Percentiles rank a stretch among this genome's conserved stretches.
These are phyloP conservation scores for Fusarium euwallaceae DNA, from an alignment of 2,329 filamentous ascomycete species.

Conservation along the genomic window DNA sequence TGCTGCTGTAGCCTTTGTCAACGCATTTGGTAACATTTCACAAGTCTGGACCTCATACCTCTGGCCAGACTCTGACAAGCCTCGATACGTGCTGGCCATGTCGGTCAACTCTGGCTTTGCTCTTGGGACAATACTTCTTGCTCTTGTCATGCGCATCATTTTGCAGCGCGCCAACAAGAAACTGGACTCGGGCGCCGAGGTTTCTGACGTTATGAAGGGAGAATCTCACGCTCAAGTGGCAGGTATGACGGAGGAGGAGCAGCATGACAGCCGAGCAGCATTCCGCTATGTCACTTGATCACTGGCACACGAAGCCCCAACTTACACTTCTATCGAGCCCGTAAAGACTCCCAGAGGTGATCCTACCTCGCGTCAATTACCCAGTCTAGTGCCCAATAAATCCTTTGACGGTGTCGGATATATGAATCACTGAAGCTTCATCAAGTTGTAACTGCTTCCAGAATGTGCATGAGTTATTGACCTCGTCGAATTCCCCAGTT, in stretches of 20 bases:
- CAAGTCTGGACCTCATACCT: slow-evolving; percentile 23
- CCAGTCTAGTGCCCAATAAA: not conserved
- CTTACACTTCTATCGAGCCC: not conserved
- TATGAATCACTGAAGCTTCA: not conserved
- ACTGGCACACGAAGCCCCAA: not conserved
- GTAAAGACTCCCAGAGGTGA: not conserved
- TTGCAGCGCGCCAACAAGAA: slow-evolving; percentile 21
- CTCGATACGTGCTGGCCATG: slow-evolving; percentile 20
- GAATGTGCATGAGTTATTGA: not conserved
- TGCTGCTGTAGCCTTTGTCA: slow-evolving; percentile 17
- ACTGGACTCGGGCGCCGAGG: slow-evolving; percentile 15
- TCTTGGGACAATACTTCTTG: slow-evolving; percentile 6
- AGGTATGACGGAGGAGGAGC: slow-evolving; percentile 14
- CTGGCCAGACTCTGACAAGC: slow-evolving; percentile 9
- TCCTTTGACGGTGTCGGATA: not conserved
- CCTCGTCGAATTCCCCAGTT: not conserved
- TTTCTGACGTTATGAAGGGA: slow-evolving; percentile 21
- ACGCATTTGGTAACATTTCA: slow-evolving; percentile 20
- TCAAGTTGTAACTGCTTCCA: not conserved
- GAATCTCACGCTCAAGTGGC: slow-evolving; percentile 14
- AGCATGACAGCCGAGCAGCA: slow-evolving; percentile 8
- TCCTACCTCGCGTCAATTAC: not conserved
- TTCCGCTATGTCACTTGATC: slow-evolving; percentile 16
- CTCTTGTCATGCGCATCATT: slow-evolving; percentile 9
- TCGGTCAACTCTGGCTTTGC: slow-evolving; percentile 22